Percentiles rank a stretch among this genome's conserved stretches.
Evolutionary conservation across 2,329 filamentous ascomycete genomes (phyloP).

Genomic region (Colletotrichum destructivum): DNA sequence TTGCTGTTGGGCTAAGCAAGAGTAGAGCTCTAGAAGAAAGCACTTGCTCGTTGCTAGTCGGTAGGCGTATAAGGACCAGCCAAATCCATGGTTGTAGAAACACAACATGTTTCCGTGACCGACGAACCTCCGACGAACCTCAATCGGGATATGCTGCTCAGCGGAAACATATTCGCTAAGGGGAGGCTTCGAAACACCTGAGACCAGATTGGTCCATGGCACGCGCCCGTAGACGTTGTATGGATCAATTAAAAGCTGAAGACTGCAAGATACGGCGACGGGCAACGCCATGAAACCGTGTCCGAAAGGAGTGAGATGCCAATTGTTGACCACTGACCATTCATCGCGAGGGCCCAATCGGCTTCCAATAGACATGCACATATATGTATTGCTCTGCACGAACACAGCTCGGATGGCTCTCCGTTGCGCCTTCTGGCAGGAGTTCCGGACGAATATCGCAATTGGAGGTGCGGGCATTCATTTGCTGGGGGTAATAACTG

Average conservation of each 20-base stretch:
- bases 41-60: not conserved
- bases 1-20: not conserved
- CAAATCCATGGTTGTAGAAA: not conserved
- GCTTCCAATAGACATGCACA: not conserved
- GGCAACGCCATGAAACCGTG: not conserved
- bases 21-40: not conserved
- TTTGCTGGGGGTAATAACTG: constrained; percentile 18
- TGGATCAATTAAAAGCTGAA: constrained; percentile 7
- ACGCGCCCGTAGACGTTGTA: not conserved
- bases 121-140: not conserved
- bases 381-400: not conserved
- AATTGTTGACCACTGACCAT: too few species aligned
- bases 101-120: not conserved
- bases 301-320: not conserved
- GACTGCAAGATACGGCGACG: not conserved
- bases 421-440: not conserved
- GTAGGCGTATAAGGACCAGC: not conserved
- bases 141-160: not conserved
- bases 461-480: constrained; percentile 13
- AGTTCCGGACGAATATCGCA: constrained; percentile 6
- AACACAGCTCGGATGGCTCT: not conserved
- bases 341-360: not conserved
- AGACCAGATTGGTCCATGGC: not conserved
- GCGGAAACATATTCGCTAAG: not conserved
- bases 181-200: not conserved